A percentile compares a stretch with the other conserved stretches of the same genome.
Evolutionary conservation across 2,329 filamentous ascomycete genomes (phyloP).

Genomic region (Trichoderma afroharzianum): DNA sequence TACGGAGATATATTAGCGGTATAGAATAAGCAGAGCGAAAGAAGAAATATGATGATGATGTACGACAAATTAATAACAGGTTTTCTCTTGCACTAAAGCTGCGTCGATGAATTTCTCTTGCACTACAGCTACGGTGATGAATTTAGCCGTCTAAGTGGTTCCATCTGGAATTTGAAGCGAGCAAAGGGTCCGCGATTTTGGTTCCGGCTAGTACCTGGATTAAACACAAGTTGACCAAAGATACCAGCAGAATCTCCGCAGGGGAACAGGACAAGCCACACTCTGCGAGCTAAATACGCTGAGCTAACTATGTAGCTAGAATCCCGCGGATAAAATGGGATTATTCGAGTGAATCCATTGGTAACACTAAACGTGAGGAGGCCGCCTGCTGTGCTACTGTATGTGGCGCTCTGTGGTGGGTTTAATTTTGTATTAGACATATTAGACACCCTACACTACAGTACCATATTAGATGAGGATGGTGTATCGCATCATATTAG

Average conservation of each 20-base stretch:
- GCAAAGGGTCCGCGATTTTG: not conserved
- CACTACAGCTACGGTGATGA: not conserved
- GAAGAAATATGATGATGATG: not conserved
- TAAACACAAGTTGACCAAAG: not conserved
- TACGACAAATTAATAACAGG: not conserved
- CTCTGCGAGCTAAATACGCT: not conserved
- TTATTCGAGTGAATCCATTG: not conserved
- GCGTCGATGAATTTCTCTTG: too few relatives aligned
- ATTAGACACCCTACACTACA: not conserved
- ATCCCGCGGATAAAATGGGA: not conserved
- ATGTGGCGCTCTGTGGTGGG: not conserved
- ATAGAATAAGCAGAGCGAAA: not conserved
- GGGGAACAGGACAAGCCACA: not conserved
- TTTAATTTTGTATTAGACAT: not conserved
- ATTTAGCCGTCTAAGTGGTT: not conserved
- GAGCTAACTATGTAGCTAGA: not conserved
- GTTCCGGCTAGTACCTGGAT: not conserved
- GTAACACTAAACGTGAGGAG: not conserved
- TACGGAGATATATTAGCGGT: not conserved
- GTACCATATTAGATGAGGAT: not conserved
- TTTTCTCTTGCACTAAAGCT: too few relatives aligned
- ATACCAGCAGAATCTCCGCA: not conserved
- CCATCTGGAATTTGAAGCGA: not conserved
- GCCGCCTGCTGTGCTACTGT: not conserved
- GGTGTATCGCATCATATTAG: not conserved